These are phyloP conservation scores for Dalechampia spathulata DNA, from an alignment of 441 rosid species.

Conservation along the genomic window DNA sequence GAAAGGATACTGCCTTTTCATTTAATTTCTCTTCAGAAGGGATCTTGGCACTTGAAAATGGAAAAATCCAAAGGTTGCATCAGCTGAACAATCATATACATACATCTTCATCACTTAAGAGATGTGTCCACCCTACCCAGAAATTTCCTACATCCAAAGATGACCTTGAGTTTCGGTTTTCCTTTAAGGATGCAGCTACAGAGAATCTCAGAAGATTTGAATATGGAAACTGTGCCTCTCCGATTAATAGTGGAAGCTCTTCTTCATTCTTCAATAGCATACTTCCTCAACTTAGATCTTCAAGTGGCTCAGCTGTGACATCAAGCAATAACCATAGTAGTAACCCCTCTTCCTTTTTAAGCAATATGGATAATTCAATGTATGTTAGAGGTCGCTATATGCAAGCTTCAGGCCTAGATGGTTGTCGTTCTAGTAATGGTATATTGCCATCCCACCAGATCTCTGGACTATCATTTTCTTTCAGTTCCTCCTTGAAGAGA, in stretches of 20 bases:
- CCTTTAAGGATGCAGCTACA: constrained; percentile 28
- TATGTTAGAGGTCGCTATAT: constrained; percentile 12
- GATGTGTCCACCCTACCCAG: constrained; percentile 21
- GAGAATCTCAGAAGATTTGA: constrained; percentile 28
- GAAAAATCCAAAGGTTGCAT: constrained; percentile 23
- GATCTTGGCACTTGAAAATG: constrained; percentile 17
- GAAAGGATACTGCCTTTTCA: constrained; percentile 21
- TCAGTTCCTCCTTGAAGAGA: constrained; percentile 27
- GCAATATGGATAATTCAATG: constrained; percentile 18
- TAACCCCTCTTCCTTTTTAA: constrained; percentile 21
- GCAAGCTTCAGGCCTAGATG: constrained; percentile 14
- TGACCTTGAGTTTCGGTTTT: constrained; percentile 30
- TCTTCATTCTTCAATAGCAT: constrained; percentile 29
- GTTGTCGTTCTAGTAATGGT: constrained; percentile 17
- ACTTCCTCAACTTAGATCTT: constrained; percentile 35
- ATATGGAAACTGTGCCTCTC: constrained; percentile 29
- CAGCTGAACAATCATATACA: constrained; percentile 20
- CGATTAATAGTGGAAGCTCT: constrained; percentile 29
- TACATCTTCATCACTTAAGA: constrained; percentile 18
- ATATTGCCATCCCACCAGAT: constrained; percentile 18
- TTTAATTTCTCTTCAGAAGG: constrained; percentile 26
- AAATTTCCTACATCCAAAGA: constrained; percentile 25
- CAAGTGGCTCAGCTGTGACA: constrained; percentile 26
- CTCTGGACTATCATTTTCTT: constrained; percentile 34
- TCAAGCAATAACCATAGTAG: constrained; percentile 24